These are phyloP conservation scores for Styphnolobium japonicum DNA, from an alignment of 306 rosid genomes.

Conservation along the genomic window DNA sequence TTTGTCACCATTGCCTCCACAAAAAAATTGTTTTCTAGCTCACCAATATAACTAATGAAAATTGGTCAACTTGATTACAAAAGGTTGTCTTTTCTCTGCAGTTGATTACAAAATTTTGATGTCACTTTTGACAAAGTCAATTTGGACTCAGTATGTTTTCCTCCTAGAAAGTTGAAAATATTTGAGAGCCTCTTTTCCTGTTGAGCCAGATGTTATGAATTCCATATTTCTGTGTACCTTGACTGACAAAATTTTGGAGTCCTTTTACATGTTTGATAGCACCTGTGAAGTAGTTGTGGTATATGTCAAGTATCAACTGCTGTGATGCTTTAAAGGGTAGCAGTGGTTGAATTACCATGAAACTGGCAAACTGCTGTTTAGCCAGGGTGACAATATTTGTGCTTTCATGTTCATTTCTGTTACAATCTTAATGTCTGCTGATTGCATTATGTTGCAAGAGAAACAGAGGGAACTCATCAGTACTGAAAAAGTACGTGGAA, in stretches of 20 bases:
- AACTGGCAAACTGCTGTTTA: neutral
- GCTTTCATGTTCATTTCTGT: neutral
- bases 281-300: neutral
- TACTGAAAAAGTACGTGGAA: neutral
- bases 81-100: too few species aligned
- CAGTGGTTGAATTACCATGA: neutral
- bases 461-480: neutral
- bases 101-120: neutral
- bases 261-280: neutral
- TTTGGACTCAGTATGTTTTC: neutral
- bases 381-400: neutral
- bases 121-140: neutral
- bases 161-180: neutral
- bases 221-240: neutral
- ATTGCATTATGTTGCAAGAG: constrained; percentile 13
- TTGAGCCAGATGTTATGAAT: neutral
- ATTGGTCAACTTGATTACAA: neutral
- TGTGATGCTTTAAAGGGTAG: neutral
- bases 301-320: neutral
- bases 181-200: neutral
- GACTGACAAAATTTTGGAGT: neutral
- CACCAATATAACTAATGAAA: neutral
- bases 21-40: neutral
- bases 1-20: neutral
- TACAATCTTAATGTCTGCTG: constrained; percentile 12